These are phyloP conservation scores for Trichoderma sp. DNA, from an alignment of 2,329 filamentous ascomycete species.

Conservation along the genomic window DNA sequence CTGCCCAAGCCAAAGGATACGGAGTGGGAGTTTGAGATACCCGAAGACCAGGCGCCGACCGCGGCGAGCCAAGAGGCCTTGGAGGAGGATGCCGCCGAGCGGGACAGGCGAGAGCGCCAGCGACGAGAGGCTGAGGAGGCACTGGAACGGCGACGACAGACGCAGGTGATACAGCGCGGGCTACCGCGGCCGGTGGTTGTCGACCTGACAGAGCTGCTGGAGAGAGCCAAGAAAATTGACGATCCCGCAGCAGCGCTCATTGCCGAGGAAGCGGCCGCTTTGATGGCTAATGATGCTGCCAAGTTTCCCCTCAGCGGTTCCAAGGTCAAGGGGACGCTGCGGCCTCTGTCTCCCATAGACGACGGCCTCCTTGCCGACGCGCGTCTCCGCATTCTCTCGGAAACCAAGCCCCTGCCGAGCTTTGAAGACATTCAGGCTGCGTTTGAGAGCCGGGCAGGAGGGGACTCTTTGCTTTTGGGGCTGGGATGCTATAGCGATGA, in stretches of 20 bases:
- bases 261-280: constrained; percentile 72
- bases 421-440: constrained; percentile 55
- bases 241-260: constrained; percentile 71
- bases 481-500: constrained; percentile 80
- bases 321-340: constrained; percentile 64
- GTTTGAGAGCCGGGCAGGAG: constrained; percentile 56
- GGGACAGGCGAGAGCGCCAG: constrained; percentile 76
- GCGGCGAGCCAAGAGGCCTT: constrained; percentile 50
- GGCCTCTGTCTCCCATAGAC: constrained; percentile 63
- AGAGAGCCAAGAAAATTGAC: constrained; percentile 60
- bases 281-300: constrained; percentile 80
- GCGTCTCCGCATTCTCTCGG: constrained; percentile 72
- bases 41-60: constrained; percentile 74
- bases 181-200: constrained; percentile 76
- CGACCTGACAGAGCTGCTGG: constrained; percentile 69
- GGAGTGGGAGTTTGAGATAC: constrained; percentile 91
- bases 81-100: constrained; percentile 66
- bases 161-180: constrained; percentile 84
- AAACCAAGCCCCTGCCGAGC: constrained; percentile 57
- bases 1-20: constrained; percentile 90
- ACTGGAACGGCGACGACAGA: constrained; percentile 79
- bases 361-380: constrained; percentile 75
- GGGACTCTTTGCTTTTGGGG: constrained; percentile 68
- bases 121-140: constrained; percentile 72
- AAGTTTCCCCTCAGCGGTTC: constrained; percentile 72